These are phyloP conservation scores for Zygosaccharomyces pseudorouxii DNA, from an alignment of 805 yeast genomes.

Conservation along the genomic window DNA sequence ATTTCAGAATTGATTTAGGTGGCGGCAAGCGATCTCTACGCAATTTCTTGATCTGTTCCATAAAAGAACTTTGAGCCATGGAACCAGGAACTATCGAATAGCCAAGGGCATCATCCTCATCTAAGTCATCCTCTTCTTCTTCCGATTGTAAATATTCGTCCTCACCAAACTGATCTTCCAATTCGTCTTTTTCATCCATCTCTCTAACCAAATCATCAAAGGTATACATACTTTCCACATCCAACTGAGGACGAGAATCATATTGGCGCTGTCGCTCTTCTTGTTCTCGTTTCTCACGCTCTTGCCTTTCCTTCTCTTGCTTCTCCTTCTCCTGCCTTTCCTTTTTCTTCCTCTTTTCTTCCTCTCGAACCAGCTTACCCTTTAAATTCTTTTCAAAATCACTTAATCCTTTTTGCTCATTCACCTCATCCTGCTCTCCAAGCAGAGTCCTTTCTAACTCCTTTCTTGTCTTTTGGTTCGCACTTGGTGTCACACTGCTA, in stretches of 20 bases:
- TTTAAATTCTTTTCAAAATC: slow-evolving; percentile 16
- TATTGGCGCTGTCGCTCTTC: not conserved
- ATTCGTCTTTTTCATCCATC: slow-evolving; percentile 30
- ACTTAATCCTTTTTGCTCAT: slow-evolving; percentile 33
- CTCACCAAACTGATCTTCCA: slow-evolving; percentile 21
- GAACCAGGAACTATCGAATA: slow-evolving; percentile 24
- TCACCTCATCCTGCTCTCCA: slow-evolving; percentile 6
- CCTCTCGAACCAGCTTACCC: slow-evolving; percentile 10
- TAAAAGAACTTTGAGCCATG: slow-evolving; percentile 25
- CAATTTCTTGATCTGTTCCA: slow-evolving; percentile 26
- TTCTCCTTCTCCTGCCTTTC: slow-evolving; percentile 1
- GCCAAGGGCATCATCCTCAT: slow-evolving; percentile 16
- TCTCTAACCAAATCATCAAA: slow-evolving; percentile 33
- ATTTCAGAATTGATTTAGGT: slow-evolving; percentile 18
- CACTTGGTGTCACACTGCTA: slow-evolving; percentile 42
- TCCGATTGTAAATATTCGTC: slow-evolving; percentile 9
- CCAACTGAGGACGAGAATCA: slow-evolving; percentile 15
- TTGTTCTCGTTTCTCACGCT: slow-evolving; percentile 2
- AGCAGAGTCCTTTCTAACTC: slow-evolving; percentile 15
- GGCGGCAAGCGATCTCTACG: slow-evolving; percentile 10
- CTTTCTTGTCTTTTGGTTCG: slow-evolving; percentile 9
- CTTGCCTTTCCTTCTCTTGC: not conserved
- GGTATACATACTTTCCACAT: slow-evolving; percentile 28
- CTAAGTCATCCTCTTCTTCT: slow-evolving; percentile 16
- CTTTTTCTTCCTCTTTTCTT: not conserved